These are phyloP conservation scores for Termitomyces sp. DNA, from an alignment of 768 basidiomycete species.

Conservation along the genomic window DNA sequence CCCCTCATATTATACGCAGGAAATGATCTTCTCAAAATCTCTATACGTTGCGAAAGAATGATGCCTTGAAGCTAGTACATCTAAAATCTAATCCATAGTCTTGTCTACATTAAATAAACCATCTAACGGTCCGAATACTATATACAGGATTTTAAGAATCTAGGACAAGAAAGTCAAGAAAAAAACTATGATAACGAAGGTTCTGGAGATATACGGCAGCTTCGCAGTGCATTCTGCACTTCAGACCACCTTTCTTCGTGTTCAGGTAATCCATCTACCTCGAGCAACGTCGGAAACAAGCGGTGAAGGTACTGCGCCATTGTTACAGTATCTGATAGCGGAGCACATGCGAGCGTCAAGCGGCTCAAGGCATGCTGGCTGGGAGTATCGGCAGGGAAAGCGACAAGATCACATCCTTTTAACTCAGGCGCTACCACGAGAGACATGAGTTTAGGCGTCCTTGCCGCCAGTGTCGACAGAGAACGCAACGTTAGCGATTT, in stretches of 20 bases:
- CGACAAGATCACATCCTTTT: not conserved
- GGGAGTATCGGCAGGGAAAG: slow-evolving; percentile 5
- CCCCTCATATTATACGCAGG: no score
- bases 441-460: slow-evolving; percentile 21
- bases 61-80: not conserved
- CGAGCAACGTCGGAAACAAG: slow-evolving; percentile 36
- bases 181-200: slow-evolving; percentile 1
- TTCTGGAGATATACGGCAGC: not conserved
- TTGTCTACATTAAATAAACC: not conserved
- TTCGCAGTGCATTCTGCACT: slow-evolving; percentile 8
- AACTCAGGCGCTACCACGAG: slow-evolving; percentile 30
- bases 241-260: slow-evolving; percentile 27
- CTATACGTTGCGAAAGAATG: no score
- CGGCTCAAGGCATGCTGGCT: slow-evolving; percentile 25
- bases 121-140: slow-evolving; percentile 1
- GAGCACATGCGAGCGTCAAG: slow-evolving; percentile 31
- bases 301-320: slow-evolving; percentile 27
- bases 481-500: slow-evolving; percentile 25
- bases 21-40: no score
- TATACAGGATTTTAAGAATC: slow-evolving; percentile 3
- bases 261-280: slow-evolving; percentile 32
- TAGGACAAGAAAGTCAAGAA: not conserved
- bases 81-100: no score
- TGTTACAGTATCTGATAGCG: slow-evolving; percentile 21
- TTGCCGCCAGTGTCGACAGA: slow-evolving; percentile 23